Evolutionary conservation across 306 rosid species (phyloP).

Genomic region (Castanopsis chinensis): DNA sequence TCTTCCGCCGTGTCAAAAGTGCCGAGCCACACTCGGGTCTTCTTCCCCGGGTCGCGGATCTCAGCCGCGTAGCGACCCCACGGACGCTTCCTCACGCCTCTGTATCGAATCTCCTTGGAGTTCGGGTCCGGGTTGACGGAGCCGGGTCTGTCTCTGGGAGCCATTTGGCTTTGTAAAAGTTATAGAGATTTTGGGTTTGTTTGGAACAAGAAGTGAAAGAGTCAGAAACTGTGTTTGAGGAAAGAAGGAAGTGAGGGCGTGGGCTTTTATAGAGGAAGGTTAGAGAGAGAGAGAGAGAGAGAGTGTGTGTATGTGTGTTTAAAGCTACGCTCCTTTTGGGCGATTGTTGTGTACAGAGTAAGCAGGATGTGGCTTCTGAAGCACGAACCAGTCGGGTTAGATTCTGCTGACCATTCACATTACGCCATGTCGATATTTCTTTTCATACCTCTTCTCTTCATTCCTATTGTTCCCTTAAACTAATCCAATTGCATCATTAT

Average conservation of each 20-base stretch:
- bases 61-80: constrained; percentile 98
- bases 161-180: constrained; percentile 27
- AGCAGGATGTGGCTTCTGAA: constrained; percentile 44
- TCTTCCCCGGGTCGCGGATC: constrained; percentile 88
- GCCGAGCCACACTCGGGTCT: constrained; percentile 87
- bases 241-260: constrained; percentile 5
- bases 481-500: too few species aligned
- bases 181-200: background rate
- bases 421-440: constrained; percentile 22
- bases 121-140: background rate
- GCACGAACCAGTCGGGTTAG: constrained; percentile 42
- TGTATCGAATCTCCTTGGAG: constrained; percentile 62
- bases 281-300: constrained; percentile 9
- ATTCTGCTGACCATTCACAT: constrained; percentile 25
- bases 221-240: constrained; percentile 26
- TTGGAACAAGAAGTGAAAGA: background rate
- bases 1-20: constrained; percentile 82
- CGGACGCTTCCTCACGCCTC: constrained; percentile 84
- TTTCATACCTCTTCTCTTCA: too few species aligned
- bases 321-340: constrained; percentile 62
- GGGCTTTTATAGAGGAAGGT: constrained; percentile 32
- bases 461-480: too few species aligned
- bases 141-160: constrained; percentile 41
- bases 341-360: constrained; percentile 34
- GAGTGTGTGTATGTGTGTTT: background rate